Base-by-base conservation (phyloP, 768 basidiomycete genomes). In the Trametes cubensis region DNA sequence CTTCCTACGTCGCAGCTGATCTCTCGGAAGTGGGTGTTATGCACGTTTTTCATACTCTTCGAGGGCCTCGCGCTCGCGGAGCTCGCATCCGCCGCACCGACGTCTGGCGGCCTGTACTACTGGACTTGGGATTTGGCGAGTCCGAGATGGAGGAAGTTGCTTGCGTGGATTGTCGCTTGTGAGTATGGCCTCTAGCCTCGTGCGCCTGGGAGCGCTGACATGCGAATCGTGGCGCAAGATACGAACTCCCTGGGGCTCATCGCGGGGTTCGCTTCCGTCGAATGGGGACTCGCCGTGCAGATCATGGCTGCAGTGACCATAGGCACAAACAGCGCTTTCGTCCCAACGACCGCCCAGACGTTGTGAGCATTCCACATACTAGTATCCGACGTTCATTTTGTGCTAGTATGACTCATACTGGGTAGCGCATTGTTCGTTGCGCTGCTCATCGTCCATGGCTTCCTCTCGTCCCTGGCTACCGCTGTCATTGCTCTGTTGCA, bases 91-190 rank as follows among this genome's bases (percentile, higher is more conserved):
- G 71, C 74, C 2, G 72, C 73, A 40, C 76, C 76, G 2, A 77
- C 76, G 0, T 74, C 76, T 11, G 74, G 74, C 6, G 76, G 75
- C 0, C 56, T 76, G 15, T 78, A 77, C 59, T 77, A 70, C 64
- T 78, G 77, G 77, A 76, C 77, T 2, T 69, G 69, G 66, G 65
- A 58, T 17, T 74, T 71, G 57, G 64, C 69, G 0, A 69, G 72
- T 0, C 70, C 71, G 3, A 55, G 68, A 39, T 78, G 73, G 64
- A 69, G 74, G 51, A 69, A 74, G 49, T 63, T 78, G 17, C 70
- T 78, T 4, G 66, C 75, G 2, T 79, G 77, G 78, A 64, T 78
- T 20, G 76, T 77, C 13, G 78, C 75, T 26, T 78, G 74, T 77
- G 41, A 53, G 76, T 68, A n/a, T n/a, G n/a, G n/a, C n/a, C n/a